Evolutionary conservation across 2,329 filamentous ascomycete genomes (phyloP).

Genomic region (Diaporthe velutina): DNA sequence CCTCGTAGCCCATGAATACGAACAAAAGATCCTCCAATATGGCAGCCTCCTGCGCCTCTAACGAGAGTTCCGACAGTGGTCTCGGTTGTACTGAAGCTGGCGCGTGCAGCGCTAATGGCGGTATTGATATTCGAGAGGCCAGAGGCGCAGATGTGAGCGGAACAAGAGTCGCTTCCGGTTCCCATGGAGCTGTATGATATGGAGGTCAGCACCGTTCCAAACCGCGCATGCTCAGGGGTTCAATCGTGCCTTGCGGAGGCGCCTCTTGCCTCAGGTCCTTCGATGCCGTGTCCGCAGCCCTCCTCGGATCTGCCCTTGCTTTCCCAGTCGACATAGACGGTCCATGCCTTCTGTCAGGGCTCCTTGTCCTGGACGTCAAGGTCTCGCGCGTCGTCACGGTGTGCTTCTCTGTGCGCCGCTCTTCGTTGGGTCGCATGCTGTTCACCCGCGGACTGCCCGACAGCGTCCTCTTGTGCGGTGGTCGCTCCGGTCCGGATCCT

Average conservation of each 20-base stretch:
- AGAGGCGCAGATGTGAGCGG: conserved; percentile 78
- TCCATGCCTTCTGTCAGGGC: conserved; percentile 63
- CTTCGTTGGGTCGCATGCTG: conserved; percentile 62
- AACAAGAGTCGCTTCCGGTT: conserved; percentile 81
- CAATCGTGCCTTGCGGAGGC: conserved; percentile 61
- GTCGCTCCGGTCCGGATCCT: conserved; percentile 32
- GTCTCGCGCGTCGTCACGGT: conserved; percentile 74
- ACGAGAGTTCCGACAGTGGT: conserved; percentile 76
- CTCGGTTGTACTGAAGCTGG: conserved; percentile 77
- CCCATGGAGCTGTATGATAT: conserved; percentile 71
- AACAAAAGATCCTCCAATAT: conserved; percentile 93
- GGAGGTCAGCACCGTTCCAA: conserved; percentile 43
- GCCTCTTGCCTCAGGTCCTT: conserved; percentile 61
- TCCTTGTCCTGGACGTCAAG: conserved; percentile 69
- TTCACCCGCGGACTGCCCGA: conserved; percentile 68
- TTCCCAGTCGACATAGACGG: conserved; percentile 53
- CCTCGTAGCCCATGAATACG: conserved; percentile 98
- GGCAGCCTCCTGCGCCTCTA: conserved; percentile 86
- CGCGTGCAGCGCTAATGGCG: conserved; percentile 80
- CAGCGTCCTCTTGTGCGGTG: conserved; percentile 67
- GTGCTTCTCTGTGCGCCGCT: conserved; percentile 69
- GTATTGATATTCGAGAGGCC: conserved; percentile 68
- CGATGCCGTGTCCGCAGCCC: conserved; percentile 58
- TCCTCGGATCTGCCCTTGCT: conserved; percentile 53
- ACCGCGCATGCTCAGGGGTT: conserved; percentile 18